Evolutionary conservation across 495 filamentous ascomycete genomes (phyloP).

Genomic region (Bathelium albidoporum): DNA sequence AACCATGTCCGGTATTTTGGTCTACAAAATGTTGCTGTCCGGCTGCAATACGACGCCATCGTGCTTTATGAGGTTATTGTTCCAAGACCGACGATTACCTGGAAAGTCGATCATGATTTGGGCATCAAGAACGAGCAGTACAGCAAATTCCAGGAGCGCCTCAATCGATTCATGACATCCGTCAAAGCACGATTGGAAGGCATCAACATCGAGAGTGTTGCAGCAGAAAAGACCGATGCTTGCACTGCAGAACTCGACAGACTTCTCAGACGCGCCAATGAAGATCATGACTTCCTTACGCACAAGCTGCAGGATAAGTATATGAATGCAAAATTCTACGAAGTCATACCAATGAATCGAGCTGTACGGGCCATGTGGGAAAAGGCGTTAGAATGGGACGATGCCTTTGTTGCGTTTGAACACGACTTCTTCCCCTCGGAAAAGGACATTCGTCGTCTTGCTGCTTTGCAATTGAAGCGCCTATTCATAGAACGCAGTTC

Average conservation of each 20-base stretch:
- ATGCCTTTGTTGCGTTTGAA: slow-evolving; percentile 79
- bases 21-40: slow-evolving; percentile 69
- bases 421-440: slow-evolving; percentile 91
- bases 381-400: slow-evolving; percentile 89
- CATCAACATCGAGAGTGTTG: slow-evolving; percentile 81
- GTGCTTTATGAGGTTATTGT: slow-evolving; percentile 93
- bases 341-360: slow-evolving; percentile 84
- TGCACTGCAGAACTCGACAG: slow-evolving; percentile 73
- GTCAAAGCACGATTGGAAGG: slow-evolving; percentile 72
- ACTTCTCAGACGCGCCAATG: slow-evolving; percentile 61
- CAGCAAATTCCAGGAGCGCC: slow-evolving; percentile 61
- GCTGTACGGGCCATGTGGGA: slow-evolving; percentile 83
- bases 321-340: slow-evolving; percentile 87
- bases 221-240: slow-evolving; percentile 70
- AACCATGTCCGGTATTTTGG: slow-evolving; percentile 91
- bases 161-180: slow-evolving; percentile 76
- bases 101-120: slow-evolving; percentile 93
- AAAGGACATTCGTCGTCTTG: slow-evolving; percentile 88
- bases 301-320: slow-evolving; percentile 80
- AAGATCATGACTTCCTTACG: slow-evolving; percentile 64
- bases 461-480: slow-evolving; percentile 84
- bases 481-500: slow-evolving; percentile 84
- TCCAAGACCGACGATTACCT: slow-evolving; percentile 77
- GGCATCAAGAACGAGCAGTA: slow-evolving; percentile 88
- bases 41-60: slow-evolving; percentile 85